Conservation (phyloP, 148 eudicot species). For the Arbutus unedo region DNA sequence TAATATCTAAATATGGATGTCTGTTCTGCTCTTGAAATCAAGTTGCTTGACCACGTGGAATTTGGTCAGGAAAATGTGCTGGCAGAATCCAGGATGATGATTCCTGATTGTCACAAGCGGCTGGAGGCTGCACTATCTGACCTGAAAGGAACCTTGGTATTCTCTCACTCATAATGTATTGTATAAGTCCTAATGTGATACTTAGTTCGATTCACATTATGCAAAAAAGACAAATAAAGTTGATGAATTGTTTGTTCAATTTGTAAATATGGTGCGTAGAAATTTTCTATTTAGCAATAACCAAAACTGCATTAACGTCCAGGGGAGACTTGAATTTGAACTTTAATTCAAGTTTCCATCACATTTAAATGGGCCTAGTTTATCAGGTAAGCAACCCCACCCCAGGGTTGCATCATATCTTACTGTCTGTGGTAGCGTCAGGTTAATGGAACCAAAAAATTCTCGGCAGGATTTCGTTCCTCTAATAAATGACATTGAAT, state of each 20-base stretch:
- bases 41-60: neutral
- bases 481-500: neutral
- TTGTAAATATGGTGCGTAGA: neutral
- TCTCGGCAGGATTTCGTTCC: neutral
- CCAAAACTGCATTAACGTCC: neutral
- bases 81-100: slow-evolving; percentile 98
- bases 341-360: neutral
- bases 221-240: neutral
- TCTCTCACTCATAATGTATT: neutral
- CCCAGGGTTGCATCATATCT: neutral
- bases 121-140: slow-evolving; percentile 77
- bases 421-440: slow-evolving; percentile 2
- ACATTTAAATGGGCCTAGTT: neutral
- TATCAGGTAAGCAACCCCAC: slow-evolving; percentile 2
- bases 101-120: slow-evolving; percentile 90
- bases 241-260: neutral
- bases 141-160: slow-evolving; percentile 73
- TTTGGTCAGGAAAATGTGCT: slow-evolving; percentile 74
- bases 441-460: neutral
- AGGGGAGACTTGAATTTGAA: neutral
- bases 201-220: neutral
- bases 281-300: neutral
- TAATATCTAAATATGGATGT: neutral
- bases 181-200: neutral
- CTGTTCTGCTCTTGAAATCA: neutral